Conservation (phyloP, 2,329 filamentous ascomycete species). For the Leptographium wingfieldii region DNA sequence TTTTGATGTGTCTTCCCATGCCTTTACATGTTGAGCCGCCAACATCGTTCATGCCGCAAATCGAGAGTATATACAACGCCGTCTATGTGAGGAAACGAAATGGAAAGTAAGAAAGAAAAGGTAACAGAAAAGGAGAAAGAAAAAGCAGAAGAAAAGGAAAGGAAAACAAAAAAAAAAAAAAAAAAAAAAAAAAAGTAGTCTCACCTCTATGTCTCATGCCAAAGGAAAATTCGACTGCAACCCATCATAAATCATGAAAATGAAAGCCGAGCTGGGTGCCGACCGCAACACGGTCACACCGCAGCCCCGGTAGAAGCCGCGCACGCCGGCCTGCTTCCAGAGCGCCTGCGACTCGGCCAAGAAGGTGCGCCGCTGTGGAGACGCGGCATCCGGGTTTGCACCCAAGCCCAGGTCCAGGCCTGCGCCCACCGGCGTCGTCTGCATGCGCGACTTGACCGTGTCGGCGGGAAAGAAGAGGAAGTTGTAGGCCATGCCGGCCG, state of each 20-base stretch:
- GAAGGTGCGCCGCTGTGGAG: conserved; percentile 44
- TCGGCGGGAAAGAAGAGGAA: conserved; percentile 96
- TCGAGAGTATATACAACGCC: too few relatives aligned
- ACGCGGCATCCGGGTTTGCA: conserved; percentile 16
- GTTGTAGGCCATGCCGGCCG: conserved; percentile 88
- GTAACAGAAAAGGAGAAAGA: not conserved
- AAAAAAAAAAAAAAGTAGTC: too few relatives aligned
- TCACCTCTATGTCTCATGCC: conserved; percentile 15
- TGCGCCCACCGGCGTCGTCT: conserved; percentile 58
- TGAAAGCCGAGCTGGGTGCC: conserved; percentile 93
- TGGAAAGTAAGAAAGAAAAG: not conserved
- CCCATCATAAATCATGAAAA: conserved; percentile 89
- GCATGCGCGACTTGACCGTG: conserved; percentile 94
- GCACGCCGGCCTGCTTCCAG: conserved; percentile 73
- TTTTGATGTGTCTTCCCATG: not conserved
- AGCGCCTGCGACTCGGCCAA: conserved; percentile 56
- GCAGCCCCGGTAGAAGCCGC: conserved; percentile 83
- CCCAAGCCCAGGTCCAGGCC: conserved; percentile 18
- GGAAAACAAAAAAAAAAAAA: too few relatives aligned
- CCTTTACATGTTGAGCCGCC: not conserved
- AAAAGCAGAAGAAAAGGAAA: not conserved
- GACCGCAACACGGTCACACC: conserved; percentile 83
- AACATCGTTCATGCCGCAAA: not conserved
- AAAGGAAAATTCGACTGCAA: conserved; percentile 57
- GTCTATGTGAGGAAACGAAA: not conserved